Base-by-base conservation (phyloP, 1,284 basidiomycete genomes). In the Somion occarium region DNA sequence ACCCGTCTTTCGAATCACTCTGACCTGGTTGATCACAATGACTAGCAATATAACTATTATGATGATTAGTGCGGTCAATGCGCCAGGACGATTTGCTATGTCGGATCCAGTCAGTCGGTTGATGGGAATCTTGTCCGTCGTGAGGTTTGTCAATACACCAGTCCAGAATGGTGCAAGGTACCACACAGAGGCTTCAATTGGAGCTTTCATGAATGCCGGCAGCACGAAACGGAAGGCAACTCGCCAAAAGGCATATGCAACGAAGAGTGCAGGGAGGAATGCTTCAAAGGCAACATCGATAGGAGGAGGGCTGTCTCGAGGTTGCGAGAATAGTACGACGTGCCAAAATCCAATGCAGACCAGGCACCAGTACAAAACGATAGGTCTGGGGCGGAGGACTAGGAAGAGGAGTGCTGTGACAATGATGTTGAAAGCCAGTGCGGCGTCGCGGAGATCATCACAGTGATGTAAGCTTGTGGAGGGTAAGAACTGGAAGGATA, bases 321-420 rank as follows among this genome's bases (percentile, higher is more conserved):
- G 88, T 62, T 93, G 87, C 1, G 88, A 89, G 58, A 91, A 91
- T 23, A 94, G 75, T 1, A 80, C 74, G 52, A 93, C 74, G 59
- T 95, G 91, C 92, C 92, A 94, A 64, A 82, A 94, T 0, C 92
- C 92, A 43, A 93, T 83, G 69, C 84, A 91, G 2, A 92, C 80
- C 15, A 94, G 71, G 53, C 78, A 85, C 87, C 86, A 90, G 69
- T 79, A 91, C 3, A 82, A 70, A 24, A 90, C 73, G 56, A 91
- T 78, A 2, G 85, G 75, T 61, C 76, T 80, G 0, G 90, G 90
- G 2, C 88, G 82, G 41, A 94, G 71, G 45, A 93, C 63, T 37
- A 91, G 73, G 60, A 90, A 88, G 24, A 93, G 71, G 30, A 82
- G 60, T 56, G 74, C 79, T 0, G 82, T 85, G 51, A 88, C 70